Evolutionary conservation across 331 rosid species (phyloP).

Genomic region (Saraca asoca): DNA sequence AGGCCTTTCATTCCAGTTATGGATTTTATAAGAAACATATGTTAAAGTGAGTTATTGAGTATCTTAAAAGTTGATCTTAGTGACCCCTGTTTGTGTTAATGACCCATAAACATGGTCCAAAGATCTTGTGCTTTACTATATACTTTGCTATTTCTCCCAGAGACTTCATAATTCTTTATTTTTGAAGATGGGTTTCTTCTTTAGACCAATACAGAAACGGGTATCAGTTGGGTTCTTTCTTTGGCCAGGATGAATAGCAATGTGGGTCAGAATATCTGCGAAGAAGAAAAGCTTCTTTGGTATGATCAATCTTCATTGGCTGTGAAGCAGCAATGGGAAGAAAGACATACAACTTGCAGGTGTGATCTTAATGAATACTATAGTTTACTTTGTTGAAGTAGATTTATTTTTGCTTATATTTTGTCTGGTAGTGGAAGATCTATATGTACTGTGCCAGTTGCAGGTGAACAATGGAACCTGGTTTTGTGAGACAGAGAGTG

Average conservation of each 20-base stretch:
- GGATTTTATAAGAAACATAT: slow-evolving; percentile 9
- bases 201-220: slow-evolving; percentile 47
- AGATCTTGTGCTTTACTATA: not conserved
- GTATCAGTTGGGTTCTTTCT: slow-evolving; percentile 48
- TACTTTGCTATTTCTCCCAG: not conserved
- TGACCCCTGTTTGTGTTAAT: slow-evolving; percentile 41
- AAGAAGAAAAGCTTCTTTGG: too few species aligned
- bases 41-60: slow-evolving; percentile 14
- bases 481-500: not conserved
- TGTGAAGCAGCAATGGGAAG: slow-evolving; percentile 56
- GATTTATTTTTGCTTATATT: slow-evolving; percentile 3
- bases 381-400: slow-evolving; percentile 7
- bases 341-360: slow-evolving; percentile 63
- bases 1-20: not conserved
- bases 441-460: not conserved
- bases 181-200: slow-evolving; percentile 24
- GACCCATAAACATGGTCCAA: slow-evolving; percentile 50
- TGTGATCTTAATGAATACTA: slow-evolving; percentile 31
- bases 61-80: slow-evolving; percentile 18
- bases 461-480: not conserved
- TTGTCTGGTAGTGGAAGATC: not conserved
- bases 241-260: slow-evolving; percentile 52
- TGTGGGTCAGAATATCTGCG: slow-evolving; percentile 43
- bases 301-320: slow-evolving; percentile 48
- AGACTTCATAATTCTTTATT: slow-evolving; percentile 13